Conservation (phyloP, 306 rosid species). For the peach (Prunus persica) region Prunus_persica_NCBIv2 NC_034014.1:9015501-9016000, state of each 20-base stretch:
- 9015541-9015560: constrained; percentile 78
- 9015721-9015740: constrained; percentile 62
- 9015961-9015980: background rate
- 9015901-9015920: too few relatives aligned
- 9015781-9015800: constrained; percentile 75
- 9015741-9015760: constrained; percentile 77
- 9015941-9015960: background rate
- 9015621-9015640: constrained; percentile 66
- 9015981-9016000: too few relatives aligned
- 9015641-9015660: constrained; percentile 65
- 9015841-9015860: background rate
- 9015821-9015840: background rate
- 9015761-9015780: constrained; percentile 81
- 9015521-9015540: constrained; percentile 73
- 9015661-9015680: constrained; percentile 85
- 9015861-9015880: background rate
- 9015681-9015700: constrained; percentile 59
- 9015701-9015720: constrained; percentile 65
- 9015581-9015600: constrained; percentile 59
- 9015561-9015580: constrained; percentile 46
- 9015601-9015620: constrained; percentile 75
- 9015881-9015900: background rate
- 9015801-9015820: constrained; percentile 73
- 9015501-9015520: constrained; percentile 75
- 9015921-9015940: too few relatives aligned